phyloP scores from a whole-genome alignment of 2,329 filamentous ascomycete genomes.

The Thielaviopsis populi region DNA sequence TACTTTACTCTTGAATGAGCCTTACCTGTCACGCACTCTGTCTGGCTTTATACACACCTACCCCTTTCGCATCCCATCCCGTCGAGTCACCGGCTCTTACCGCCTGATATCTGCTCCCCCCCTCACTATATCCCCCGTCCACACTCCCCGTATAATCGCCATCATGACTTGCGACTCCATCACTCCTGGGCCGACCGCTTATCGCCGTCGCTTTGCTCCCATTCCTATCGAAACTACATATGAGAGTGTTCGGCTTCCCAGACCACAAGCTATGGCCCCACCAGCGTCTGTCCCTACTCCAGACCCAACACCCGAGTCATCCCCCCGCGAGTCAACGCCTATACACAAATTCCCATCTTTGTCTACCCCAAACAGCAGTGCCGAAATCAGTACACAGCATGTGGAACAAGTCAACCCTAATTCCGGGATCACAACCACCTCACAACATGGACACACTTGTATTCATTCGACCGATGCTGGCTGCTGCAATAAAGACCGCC shows the following conservation, averaged over 20 bases:
- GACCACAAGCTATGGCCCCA: neutral
- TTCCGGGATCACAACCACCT: neutral
- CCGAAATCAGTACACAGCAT: constrained; percentile 5
- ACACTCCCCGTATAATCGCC: constrained; percentile 16
- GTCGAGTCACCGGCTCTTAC: neutral
- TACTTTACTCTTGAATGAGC: neutral
- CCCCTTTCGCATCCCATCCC: neutral
- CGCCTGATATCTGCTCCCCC: neutral
- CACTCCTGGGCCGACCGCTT: neutral
- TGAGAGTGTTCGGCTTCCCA: constrained; percentile 36
- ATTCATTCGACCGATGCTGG: neutral
- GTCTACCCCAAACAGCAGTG: neutral
- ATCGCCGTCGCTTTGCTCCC: constrained; percentile 48
- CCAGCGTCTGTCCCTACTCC: constrained; percentile 35
- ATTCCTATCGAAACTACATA: constrained; percentile 59
- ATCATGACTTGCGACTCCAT: constrained; percentile 4
- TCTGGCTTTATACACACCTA: neutral
- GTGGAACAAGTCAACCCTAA: constrained; percentile 3
- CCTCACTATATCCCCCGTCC: too few relatives aligned
- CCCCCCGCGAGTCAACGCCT: constrained; percentile 26
- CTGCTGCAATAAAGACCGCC: constrained; percentile 18
- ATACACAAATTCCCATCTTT: neutral
- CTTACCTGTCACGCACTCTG: neutral
- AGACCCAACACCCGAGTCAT: constrained; percentile 41
- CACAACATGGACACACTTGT: neutral